A percentile compares a stretch with the other conserved stretches of the same genome.
These are phyloP conservation scores for Triticum urartu DNA, from an alignment of 176 grass and related monocot species.

Conservation along the genomic window DNA sequence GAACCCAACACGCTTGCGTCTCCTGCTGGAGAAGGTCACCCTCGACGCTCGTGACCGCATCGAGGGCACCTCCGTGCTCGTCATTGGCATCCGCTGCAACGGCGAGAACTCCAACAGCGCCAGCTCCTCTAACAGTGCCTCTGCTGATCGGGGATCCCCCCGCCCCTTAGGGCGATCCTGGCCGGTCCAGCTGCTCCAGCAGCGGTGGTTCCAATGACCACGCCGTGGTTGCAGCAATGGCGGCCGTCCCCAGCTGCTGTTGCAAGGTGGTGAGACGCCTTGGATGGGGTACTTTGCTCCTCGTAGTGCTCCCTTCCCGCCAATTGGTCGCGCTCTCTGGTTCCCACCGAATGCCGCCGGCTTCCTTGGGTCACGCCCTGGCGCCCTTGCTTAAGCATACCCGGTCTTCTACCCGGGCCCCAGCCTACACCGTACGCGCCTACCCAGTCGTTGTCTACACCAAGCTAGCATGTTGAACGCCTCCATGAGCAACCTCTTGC, in stretches of 20 bases:
- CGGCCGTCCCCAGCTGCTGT: background rate
- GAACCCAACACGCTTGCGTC: no score
- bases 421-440: no score
- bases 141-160: background rate
- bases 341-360: background rate
- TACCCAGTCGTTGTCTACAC: background rate
- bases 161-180: background rate
- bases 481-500: background rate
- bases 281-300: background rate
- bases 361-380: background rate
- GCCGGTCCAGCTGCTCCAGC: no score
- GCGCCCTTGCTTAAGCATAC: background rate
- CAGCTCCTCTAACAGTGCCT: background rate
- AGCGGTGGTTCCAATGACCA: no score
- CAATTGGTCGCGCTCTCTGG: background rate
- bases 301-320: background rate
- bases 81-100: no score
- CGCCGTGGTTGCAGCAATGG: no score
- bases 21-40: background rate
- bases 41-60: background rate
- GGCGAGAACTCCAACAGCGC: no score
- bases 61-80: background rate
- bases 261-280: background rate
- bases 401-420: background rate
- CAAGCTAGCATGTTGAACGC: background rate